These are phyloP conservation scores for Neofusicoccum sp. DNA, from an alignment of 2,329 filamentous ascomycete genomes.

Conservation along the genomic window DNA sequence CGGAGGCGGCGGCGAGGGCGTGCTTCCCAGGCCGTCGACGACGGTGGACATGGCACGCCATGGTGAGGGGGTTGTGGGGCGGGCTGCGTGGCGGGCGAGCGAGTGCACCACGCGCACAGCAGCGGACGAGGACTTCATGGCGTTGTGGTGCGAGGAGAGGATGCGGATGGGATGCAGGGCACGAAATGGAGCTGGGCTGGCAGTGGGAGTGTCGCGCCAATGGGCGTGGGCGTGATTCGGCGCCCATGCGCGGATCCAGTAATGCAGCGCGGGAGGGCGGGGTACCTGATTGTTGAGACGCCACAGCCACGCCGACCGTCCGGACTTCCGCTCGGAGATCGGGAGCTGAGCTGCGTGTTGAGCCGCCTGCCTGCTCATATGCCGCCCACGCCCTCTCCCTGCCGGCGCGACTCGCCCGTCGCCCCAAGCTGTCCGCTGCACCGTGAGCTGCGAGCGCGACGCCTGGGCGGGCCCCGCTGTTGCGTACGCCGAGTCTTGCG, in stretches of 20 bases:
- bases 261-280: neutral
- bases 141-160: neutral
- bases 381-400: neutral
- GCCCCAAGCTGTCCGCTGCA: too few relatives aligned
- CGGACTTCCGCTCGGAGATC: neutral
- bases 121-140: constrained; percentile 5
- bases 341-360: too few relatives aligned
- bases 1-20: constrained; percentile 11
- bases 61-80: neutral
- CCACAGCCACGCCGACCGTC: neutral
- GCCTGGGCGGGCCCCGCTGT: too few relatives aligned
- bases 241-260: neutral
- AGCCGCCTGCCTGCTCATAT: neutral
- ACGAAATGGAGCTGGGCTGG: neutral
- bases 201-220: neutral
- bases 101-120: neutral
- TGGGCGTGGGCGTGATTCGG: neutral
- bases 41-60: constrained; percentile 20
- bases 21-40: constrained; percentile 13
- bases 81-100: neutral
- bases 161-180: too few relatives aligned
- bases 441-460: too few relatives aligned
- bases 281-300: constrained; percentile 12
- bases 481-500: too few relatives aligned
- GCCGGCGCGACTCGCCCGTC: neutral